These are phyloP conservation scores for Cordyceps cicadae DNA, from an alignment of 2,329 filamentous ascomycete genomes.

Conservation along the genomic window DNA sequence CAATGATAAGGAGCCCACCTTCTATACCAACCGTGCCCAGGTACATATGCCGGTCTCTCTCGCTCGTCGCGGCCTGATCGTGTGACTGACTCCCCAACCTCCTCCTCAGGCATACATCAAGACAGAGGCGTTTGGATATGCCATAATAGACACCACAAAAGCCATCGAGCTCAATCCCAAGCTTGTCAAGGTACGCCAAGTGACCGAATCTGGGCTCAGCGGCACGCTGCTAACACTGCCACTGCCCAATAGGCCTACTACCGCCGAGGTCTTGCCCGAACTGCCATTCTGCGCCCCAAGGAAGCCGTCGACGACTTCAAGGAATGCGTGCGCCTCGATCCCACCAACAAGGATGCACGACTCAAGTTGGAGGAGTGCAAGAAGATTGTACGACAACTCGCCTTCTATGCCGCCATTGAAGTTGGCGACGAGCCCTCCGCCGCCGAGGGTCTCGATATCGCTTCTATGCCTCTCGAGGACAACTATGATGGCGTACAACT, in stretches of 20 bases:
- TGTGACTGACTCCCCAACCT: constrained; percentile 35
- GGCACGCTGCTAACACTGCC: neutral
- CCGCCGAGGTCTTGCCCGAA: constrained; percentile 82
- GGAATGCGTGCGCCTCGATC: constrained; percentile 78
- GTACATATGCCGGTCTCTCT: constrained; percentile 27
- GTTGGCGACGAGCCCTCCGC: constrained; percentile 87
- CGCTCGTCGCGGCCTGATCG: constrained; percentile 23
- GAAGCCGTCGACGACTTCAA: constrained; percentile 91
- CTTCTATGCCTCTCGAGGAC: constrained; percentile 72
- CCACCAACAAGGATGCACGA: constrained; percentile 81
- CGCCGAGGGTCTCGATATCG: constrained; percentile 80
- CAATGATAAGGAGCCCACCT: constrained; percentile 76
- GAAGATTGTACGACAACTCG: constrained; percentile 83
- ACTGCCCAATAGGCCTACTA: constrained; percentile 66
- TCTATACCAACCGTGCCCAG: constrained; percentile 91
- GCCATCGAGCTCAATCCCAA: constrained; percentile 82
- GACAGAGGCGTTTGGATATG: constrained; percentile 88
- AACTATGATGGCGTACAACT: constrained; percentile 79
- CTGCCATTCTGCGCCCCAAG: constrained; percentile 79
- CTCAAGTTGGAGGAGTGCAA: constrained; percentile 88
- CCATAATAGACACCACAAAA: constrained; percentile 81
- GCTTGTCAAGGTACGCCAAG: constrained; percentile 67
- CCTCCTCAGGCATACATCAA: constrained; percentile 77
- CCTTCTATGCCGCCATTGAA: constrained; percentile 93
- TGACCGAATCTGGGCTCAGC: neutral